Evolutionary conservation across 2,329 filamentous ascomycete genomes (phyloP), one percentile per base, ranked within the genome.

Genomic region (Atkinsonella hypoxylon): DNA sequence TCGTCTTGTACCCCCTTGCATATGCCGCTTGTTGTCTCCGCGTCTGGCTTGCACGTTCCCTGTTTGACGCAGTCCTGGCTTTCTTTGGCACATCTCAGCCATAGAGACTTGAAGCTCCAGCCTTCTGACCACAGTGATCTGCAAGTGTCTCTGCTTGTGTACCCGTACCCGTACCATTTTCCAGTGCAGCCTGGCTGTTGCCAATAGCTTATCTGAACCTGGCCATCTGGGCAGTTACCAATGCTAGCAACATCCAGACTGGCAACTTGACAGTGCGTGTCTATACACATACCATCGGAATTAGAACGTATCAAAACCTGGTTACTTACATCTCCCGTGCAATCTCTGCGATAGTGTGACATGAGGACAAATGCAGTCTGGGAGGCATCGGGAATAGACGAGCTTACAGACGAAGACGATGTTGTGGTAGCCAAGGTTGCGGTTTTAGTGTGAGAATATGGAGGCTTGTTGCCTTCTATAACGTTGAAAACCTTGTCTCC

Each of bases 191-290:
- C 46, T 7, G 46, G 46, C 32, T 48, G 5, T 38, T 48, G 20
- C 46, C 46, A 40, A 13, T 48, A 48, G 34, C 46, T 48, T 11
- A 48, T 48, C 46, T 48, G 46, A 2, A 48, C 36, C 6, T 48
- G 46, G 11, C 34, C 38, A 9, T 17, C 9, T 17, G 46, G 46
- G 15, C 46, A 48, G 22, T 48, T 34, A 12, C 46, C 46, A 12
- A 30, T 15, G 0, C 10, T 31, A 40, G 46, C 22, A 11, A 31
- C 26, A 26, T 48, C 22, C 5, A 48, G 13, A 26, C 20, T 31
- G 5, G 46, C 46, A 11, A 48, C 46, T 18, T 39, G 34, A 22
- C 46, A 48, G 46, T 48, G 22, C 30, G 46, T 48, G 38, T 48
- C 34, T 6, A 48, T 20, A n/a, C 46, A 48, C 13, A 7, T 20